Evolutionary conservation across 352 stramenopile species (phyloP).

Genomic region (Pilasporangium apinafurcum): DNA sequence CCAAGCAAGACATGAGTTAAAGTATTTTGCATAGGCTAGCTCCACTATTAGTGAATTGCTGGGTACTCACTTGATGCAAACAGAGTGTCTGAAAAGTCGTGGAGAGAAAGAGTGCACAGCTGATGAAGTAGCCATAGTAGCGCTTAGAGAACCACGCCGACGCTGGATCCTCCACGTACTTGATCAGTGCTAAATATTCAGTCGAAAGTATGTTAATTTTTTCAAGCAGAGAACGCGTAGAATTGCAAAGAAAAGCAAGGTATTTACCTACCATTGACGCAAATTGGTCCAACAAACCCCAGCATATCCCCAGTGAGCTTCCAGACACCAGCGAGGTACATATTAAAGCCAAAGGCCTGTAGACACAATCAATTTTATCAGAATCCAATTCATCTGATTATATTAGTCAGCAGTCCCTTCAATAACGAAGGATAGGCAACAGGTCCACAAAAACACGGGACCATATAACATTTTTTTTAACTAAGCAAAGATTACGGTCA

Average conservation of each 20-base stretch:
- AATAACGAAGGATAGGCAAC: too few species aligned
- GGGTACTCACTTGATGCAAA: constrained; percentile 35
- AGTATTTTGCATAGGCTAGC: too few species aligned
- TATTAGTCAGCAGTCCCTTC: not conserved
- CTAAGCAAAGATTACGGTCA: not conserved
- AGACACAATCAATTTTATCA: constrained; percentile 6
- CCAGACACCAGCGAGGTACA: constrained; percentile 81
- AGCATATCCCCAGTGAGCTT: constrained; percentile 91
- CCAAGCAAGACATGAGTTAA: not conserved
- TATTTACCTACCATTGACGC: constrained; percentile 21
- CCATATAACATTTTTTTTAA: too few species aligned
- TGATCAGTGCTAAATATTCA: constrained; percentile 27
- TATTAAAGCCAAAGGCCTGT: constrained; percentile 84
- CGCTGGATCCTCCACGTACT: constrained; percentile 55
- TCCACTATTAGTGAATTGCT: not conserved
- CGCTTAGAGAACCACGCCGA: constrained; percentile 24
- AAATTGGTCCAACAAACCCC: constrained; percentile 87
- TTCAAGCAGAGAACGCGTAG: not conserved
- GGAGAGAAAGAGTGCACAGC: constrained; percentile 30
- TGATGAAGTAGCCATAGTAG: constrained; percentile 59
- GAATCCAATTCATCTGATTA: not conserved
- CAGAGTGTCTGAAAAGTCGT: constrained; percentile 47
- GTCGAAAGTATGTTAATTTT: not conserved
- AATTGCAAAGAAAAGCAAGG: not conserved
- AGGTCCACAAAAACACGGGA: too few species aligned